Conservation (phyloP, 306 rosid species). For the Cicer pinnatifidum region DNA sequence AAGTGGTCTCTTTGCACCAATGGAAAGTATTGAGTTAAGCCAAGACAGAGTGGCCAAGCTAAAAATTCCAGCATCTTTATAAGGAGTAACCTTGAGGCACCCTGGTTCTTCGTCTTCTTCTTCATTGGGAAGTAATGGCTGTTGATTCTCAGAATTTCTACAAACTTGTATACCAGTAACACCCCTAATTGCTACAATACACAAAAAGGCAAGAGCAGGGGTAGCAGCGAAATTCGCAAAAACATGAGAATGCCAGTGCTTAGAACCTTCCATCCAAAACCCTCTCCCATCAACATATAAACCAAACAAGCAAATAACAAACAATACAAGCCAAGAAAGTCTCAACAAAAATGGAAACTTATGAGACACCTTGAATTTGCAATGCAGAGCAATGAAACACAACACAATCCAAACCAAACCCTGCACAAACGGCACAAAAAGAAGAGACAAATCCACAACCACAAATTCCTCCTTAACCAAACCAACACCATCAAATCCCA, state of each 20-base stretch:
- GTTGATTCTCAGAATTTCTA: constrained; percentile 65
- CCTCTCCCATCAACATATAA: constrained; percentile 80
- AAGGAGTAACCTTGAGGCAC: constrained; percentile 89
- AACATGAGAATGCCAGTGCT: constrained; percentile 61
- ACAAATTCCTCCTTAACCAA: constrained; percentile 47
- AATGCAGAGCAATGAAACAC: constrained; percentile 74
- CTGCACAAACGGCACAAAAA: constrained; percentile 65
- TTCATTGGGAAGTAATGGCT: constrained; percentile 82
- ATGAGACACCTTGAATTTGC: constrained; percentile 69
- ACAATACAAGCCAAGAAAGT: constrained; percentile 79
- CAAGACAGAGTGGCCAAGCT: constrained; percentile 87
- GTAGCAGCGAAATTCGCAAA: constrained; percentile 80
- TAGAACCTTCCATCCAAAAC: constrained; percentile 62
- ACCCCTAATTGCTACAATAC: constrained; percentile 76
- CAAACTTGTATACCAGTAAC: constrained; percentile 67
- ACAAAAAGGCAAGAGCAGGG: constrained; percentile 80
- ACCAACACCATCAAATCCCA: constrained; percentile 75
- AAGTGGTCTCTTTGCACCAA: constrained; percentile 89
- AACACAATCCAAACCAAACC: constrained; percentile 77
- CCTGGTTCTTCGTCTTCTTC: constrained; percentile 94
- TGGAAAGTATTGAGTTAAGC: constrained; percentile 83
- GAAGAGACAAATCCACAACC: constrained; percentile 57
- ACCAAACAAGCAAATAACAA: constrained; percentile 69
- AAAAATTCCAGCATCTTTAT: constrained; percentile 77
- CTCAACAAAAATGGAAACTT: constrained; percentile 78